phyloP scores from a whole-genome alignment of 2,329 filamentous ascomycete species.

The Escovopsis weberi region DNA sequence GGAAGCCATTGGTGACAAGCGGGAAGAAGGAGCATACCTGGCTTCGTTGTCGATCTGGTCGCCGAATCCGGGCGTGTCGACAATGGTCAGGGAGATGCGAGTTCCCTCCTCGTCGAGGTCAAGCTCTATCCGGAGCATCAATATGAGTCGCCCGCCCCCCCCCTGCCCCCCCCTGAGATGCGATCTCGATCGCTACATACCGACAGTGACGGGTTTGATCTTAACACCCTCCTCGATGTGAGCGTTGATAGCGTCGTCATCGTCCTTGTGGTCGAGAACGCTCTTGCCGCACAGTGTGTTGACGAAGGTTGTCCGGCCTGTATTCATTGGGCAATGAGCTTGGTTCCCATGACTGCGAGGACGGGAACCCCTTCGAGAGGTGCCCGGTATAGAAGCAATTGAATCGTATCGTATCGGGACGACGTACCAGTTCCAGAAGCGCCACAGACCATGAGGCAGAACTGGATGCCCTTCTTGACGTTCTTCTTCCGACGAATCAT shows the following conservation, averaged over 20 bases:
- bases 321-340: constrained; percentile 8
- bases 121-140: constrained; percentile 43
- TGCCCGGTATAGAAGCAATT: background rate
- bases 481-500: constrained; percentile 99
- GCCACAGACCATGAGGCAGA: constrained; percentile 99
- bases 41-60: constrained; percentile 99
- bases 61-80: constrained; percentile 95
- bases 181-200: constrained; percentile 31
- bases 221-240: constrained; percentile 94
- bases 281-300: constrained; percentile 96
- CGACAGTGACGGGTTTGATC: constrained; percentile 97
- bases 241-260: constrained; percentile 75
- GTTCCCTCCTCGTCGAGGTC: constrained; percentile 98
- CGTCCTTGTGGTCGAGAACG: constrained; percentile 82
- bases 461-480: constrained; percentile 99
- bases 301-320: constrained; percentile 95
- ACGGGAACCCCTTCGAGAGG: background rate
- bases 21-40: constrained; percentile 42
- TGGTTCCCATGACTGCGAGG: background rate
- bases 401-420: constrained; percentile 3
- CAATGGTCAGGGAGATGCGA: constrained; percentile 93
- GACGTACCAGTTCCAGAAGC: constrained; percentile 89
- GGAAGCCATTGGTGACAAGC: background rate
- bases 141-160: background rate
- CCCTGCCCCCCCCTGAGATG: background rate